Evolutionary conservation across 2,329 filamentous ascomycete genomes (phyloP), one percentile per base, ranked within the genome.

Genomic region (Alternaria postmessia): DNA sequence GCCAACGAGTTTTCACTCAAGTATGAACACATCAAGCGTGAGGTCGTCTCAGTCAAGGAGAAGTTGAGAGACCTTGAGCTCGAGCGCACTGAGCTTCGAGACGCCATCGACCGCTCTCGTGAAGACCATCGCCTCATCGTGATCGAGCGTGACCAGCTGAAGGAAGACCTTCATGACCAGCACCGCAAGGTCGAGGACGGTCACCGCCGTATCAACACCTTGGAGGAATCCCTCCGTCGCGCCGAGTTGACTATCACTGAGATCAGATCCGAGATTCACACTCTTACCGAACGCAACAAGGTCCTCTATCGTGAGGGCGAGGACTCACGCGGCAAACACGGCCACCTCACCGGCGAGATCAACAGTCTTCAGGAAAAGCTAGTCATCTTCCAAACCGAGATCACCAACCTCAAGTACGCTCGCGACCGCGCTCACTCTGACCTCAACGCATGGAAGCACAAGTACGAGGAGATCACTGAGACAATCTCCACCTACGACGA

Each of bases 11-110:
- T 65, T 20, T 67, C 56, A 1, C 64, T 71, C 30, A 70, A 72
- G 54, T 66, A 70, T 22, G 69, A 72, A 22, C 68, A 72, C 51
- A 55, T 67, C 34, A 70, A 72, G 54, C 57, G 69, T 9, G 67
- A 72, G 26, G 64, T 71, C 1, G 59, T 72, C 7, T 68, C 68
- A 2, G 55, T 69, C 20, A 70, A 68, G n/a, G 67, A 72, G 36
- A 71, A 72, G 46, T 51, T 71, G 3, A 55, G 64, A 5, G 65
- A 69, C 18, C 39, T 66, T 0, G 67, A 72, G 42, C 20, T 62
- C 7, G 67, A 68, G 8, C 65, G 64, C 32, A 64, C 58, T 12
- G 67, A 72, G n/a, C 59, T 69, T 24, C 61, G 60, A 1, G 64
- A 70, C 5, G 38, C 56, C 14, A 58, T 68, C 7, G 63, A 68